Evolutionary conservation across 2,329 filamentous ascomycete species (phyloP), one percentile per base, ranked within the genome.

Genomic region (Claviceps purpurea): DNA sequence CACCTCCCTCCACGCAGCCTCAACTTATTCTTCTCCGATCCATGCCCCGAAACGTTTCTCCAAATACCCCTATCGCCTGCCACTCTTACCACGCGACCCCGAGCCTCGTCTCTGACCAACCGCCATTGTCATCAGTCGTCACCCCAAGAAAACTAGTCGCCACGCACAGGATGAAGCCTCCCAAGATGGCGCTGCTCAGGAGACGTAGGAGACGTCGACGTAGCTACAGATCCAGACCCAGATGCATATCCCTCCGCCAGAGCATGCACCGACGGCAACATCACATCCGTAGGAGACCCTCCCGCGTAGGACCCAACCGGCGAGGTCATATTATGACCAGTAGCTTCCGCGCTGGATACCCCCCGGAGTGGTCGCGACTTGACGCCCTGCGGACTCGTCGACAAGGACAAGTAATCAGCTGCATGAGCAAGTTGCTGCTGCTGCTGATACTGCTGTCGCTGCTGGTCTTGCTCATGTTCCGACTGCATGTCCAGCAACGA

Each of bases 61-160:
- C 8, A 20, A 5, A 10, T 14, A 3, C 39, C 50, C 10, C 1
- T 62, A 58, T 49, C 34, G 52, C 59, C 70, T 67, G 46, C 24
- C 26, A 24, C 65, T 66, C 56, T 73, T 74, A 38, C 75, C 73
- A 55, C 76, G 77, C 10, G 60, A 61, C 30, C 78, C 73, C 57
- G 77, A 73, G 3, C 71, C 70, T 1, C 70, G 61, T 34, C 69
- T 76, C 56, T 75, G 73, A 8, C 74, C 65, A 22, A 73, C 72
- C 18, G 74, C 75, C 73, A 52, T 26, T 20, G 40, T 20, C 20
- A 20, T 42, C 40, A 42, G 10, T 42, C 6, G 24, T 14, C 4
- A 13, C 2, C 11, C 10, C 30, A 34, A 34, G 6, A 30, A 3
- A 11, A 34, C 10, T 34, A 24, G 41, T 24, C 14, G 10, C 10